Percentiles rank a stretch among this genome's conserved stretches.
phyloP scores from a whole-genome alignment of 2,329 filamentous ascomycete species.

The Aspergillus pseudonomiae region DNA sequence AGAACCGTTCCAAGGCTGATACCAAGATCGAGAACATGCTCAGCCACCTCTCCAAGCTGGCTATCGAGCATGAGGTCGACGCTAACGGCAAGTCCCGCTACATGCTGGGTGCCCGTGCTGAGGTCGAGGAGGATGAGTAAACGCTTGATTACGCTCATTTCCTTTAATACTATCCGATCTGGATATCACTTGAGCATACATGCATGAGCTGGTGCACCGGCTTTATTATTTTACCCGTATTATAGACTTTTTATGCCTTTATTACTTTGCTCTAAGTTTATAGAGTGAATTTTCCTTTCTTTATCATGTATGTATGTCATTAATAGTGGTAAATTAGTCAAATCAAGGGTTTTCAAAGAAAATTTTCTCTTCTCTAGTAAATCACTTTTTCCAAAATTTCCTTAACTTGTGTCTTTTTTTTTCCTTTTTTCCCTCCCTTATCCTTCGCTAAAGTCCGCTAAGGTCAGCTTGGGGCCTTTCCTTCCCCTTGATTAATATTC shows the following conservation, averaged over 20 bases:
- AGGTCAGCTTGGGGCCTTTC: not conserved
- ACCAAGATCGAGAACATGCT: constrained; percentile 59
- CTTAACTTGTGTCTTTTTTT: not conserved
- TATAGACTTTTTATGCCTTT: constrained; percentile 42
- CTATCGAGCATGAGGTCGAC: constrained; percentile 54
- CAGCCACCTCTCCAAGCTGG: constrained; percentile 55
- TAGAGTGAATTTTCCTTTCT: constrained; percentile 41
- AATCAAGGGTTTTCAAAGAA: constrained; percentile 35
- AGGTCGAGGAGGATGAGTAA: constrained; percentile 50
- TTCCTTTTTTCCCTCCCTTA: not conserved
- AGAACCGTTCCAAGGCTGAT: constrained; percentile 54
- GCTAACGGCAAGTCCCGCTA: constrained; percentile 49
- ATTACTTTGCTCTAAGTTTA: constrained; percentile 33
- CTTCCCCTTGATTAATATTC: not conserved
- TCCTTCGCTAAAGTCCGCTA: no score
- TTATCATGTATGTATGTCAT: constrained; percentile 47
- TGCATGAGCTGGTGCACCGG: constrained; percentile 33
- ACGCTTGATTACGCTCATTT: constrained; percentile 28
- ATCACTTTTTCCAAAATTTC: no score
- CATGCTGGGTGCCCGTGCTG: constrained; percentile 45
- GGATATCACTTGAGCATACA: constrained; percentile 40
- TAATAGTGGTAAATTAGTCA: constrained; percentile 42
- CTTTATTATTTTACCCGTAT: constrained; percentile 35
- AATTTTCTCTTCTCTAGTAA: constrained; percentile 5
- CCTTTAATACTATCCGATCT: constrained; percentile 30